Evolutionary conservation across 306 rosid species (phyloP).

Genomic region (Pachyrhizus erosus): DNA sequence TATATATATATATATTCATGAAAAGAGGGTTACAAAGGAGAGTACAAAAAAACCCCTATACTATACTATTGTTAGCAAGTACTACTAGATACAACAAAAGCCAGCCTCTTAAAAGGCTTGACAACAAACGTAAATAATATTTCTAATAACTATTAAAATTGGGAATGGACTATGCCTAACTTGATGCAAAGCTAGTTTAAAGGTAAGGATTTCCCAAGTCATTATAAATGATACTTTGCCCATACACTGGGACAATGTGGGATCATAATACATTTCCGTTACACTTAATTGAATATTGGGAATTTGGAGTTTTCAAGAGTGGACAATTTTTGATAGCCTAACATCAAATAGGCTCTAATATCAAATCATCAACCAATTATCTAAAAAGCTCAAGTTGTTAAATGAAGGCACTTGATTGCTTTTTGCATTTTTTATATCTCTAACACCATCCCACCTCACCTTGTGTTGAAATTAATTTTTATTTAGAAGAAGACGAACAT

Average conservation of each 20-base stretch:
- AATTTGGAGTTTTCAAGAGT: not conserved
- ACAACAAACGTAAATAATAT: too few species aligned
- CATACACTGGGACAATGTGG: not conserved
- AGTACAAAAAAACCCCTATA: too few species aligned
- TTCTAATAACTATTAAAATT: too few species aligned
- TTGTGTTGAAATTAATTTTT: too few species aligned
- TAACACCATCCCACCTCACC: not conserved
- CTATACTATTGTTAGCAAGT: too few species aligned
- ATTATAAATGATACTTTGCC: not conserved
- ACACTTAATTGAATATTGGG: not conserved
- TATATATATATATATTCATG: too few species aligned
- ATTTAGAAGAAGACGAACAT: too few species aligned
- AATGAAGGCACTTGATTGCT: too few species aligned
- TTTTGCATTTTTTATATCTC: too few species aligned
- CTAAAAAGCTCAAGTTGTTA: not conserved
- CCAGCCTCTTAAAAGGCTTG: too few species aligned
- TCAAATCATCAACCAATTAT: not conserved
- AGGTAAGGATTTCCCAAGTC: not conserved
- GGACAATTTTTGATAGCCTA: not conserved
- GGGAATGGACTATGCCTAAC: not conserved
- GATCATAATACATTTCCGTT: not conserved
- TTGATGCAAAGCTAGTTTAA: not conserved
- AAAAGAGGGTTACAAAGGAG: too few species aligned
- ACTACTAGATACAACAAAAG: too few species aligned
- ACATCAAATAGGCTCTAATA: not conserved